phyloP scores from a whole-genome alignment of 2,329 filamentous ascomycete genomes.

The Monascus ruber region DNA sequence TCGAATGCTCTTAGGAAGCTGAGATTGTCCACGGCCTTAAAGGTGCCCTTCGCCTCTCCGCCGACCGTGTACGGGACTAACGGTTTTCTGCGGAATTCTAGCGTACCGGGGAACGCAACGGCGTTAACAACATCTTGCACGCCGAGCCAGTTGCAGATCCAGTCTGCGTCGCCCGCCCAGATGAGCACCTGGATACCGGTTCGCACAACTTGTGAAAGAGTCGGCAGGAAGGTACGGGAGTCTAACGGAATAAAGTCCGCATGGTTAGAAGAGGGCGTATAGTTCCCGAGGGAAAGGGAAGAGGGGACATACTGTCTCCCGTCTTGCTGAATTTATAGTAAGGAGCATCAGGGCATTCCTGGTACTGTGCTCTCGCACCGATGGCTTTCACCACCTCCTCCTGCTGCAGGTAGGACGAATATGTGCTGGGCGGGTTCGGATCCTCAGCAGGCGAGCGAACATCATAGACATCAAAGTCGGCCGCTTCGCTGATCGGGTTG shows the following conservation, averaged over 20 bases:
- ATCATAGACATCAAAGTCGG: conserved; percentile 34
- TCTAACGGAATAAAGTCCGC: conserved; percentile 13
- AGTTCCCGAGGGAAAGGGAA: not conserved
- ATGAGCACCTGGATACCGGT: conserved; percentile 40
- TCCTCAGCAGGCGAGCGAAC: conserved; percentile 30
- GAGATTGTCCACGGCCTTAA: conserved; percentile 41
- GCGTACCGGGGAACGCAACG: conserved; percentile 32
- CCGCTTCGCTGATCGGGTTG: conserved; percentile 14
- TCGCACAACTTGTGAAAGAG: conserved; percentile 36
- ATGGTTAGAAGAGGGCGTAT: conserved; percentile 1
- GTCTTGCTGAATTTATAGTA: conserved; percentile 29
- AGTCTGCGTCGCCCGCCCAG: conserved; percentile 49
- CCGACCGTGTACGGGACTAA: conserved; percentile 38
- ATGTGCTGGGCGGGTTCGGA: conserved; percentile 30
- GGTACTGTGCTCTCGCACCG: conserved; percentile 33
- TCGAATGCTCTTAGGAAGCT: conserved; percentile 39
- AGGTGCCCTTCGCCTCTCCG: conserved; percentile 38
- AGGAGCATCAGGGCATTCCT: conserved; percentile 29
- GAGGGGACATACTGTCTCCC: conserved; percentile 25
- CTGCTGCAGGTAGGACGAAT: conserved; percentile 30
- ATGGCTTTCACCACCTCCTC: conserved; percentile 31
- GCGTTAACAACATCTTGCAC: conserved; percentile 36
- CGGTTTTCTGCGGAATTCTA: conserved; percentile 29
- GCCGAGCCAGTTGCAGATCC: conserved; percentile 50
- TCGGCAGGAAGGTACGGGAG: conserved; percentile 34